A percentile compares a stretch with the other conserved stretches of the same genome.
These are phyloP conservation scores for Termitomyces sp. DNA, from an alignment of 768 basidiomycete species.

Conservation along the genomic window DNA sequence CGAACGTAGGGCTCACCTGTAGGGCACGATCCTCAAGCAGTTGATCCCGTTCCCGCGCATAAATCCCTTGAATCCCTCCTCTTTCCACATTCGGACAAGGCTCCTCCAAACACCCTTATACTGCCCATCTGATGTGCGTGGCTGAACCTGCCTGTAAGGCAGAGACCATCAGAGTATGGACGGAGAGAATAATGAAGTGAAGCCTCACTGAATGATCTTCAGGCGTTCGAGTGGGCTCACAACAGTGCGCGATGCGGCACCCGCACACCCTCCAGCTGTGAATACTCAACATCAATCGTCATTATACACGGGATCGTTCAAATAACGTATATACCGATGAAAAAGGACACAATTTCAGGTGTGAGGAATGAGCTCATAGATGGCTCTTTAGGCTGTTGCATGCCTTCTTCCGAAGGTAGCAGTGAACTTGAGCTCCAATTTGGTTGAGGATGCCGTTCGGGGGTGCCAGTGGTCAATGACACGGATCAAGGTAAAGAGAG, in stretches of 20 bases:
- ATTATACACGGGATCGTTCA: neutral
- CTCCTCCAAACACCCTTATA: conserved; percentile 86
- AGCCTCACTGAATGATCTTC: conserved; percentile 92
- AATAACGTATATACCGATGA: conserved; percentile 31
- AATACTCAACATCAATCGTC: conserved; percentile 7
- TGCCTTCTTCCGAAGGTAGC: neutral
- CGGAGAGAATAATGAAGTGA: neutral
- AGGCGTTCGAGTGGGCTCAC: conserved; percentile 90
- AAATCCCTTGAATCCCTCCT: conserved; percentile 90
- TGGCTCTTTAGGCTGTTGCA: conserved; percentile 10
- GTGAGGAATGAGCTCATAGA: conserved; percentile 21
- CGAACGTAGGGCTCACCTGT: conserved; percentile 41
- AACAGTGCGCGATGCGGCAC: conserved; percentile 80
- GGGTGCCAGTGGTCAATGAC: conserved; percentile 12
- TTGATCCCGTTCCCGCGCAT: conserved; percentile 92
- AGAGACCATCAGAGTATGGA: conserved; percentile 2
- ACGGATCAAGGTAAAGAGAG: conserved; percentile 5
- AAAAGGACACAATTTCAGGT: conserved; percentile 41
- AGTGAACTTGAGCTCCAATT: conserved; percentile 1
- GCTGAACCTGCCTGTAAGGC: conserved; percentile 83
- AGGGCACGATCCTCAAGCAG: conserved; percentile 90
- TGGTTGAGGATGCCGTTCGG: conserved; percentile 3
- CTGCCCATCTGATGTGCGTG: conserved; percentile 52
- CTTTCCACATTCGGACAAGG: conserved; percentile 85
- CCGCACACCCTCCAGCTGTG: conserved; percentile 54